Evolutionary conservation across 2,329 filamentous ascomycete species (phyloP).

Genomic region (Diaporthe eres): DNA sequence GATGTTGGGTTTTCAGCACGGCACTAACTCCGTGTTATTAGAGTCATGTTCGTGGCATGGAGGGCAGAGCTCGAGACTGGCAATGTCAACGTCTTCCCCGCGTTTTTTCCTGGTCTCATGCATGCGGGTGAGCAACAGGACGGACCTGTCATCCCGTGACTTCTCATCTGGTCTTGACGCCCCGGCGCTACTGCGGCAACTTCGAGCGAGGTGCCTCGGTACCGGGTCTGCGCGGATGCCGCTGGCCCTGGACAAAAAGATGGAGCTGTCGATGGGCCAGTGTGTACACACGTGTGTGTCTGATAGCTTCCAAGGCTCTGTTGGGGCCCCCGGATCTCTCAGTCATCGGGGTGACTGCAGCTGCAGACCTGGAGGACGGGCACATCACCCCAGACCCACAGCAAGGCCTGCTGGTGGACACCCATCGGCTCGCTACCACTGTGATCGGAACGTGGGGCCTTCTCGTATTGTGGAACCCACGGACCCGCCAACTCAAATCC

Average conservation of each 20-base stretch:
- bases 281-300: background rate
- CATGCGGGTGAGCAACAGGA: background rate
- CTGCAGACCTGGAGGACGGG: background rate
- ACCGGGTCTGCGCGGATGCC: background rate
- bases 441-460: background rate
- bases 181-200: conserved; percentile 16
- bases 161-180: background rate
- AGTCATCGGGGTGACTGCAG: background rate
- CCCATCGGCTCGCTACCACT: background rate
- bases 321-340: background rate
- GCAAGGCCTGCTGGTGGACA: background rate
- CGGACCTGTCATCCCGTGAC: background rate
- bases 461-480: conserved; percentile 14
- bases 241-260: background rate
- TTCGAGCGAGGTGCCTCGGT: background rate
- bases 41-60: background rate
- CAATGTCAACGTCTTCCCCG: background rate
- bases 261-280: background rate
- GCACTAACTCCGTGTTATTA: background rate
- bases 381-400: conserved; percentile 8
- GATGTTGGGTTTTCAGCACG: background rate
- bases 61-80: too few relatives aligned
- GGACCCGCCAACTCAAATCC: conserved; percentile 27
- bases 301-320: background rate
- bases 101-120: background rate